Percentiles rank a stretch among this genome's conserved stretches.
These are phyloP conservation scores for Aspergillus cristatus DNA, from an alignment of 495 filamentous ascomycete genomes.

Conservation along the genomic window DNA sequence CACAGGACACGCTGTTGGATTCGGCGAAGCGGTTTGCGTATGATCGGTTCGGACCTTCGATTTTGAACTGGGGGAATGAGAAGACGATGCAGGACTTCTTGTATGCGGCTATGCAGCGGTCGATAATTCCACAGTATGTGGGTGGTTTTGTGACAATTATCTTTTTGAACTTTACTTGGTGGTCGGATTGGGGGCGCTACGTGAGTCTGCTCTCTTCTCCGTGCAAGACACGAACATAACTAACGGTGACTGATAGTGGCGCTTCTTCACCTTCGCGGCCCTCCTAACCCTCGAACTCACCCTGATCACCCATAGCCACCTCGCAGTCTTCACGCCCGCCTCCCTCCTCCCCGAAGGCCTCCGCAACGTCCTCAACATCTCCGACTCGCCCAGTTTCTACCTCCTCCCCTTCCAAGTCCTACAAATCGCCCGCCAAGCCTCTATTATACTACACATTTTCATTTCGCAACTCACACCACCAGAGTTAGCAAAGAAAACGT, in stretches of 20 bases:
- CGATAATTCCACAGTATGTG: conserved; percentile 53
- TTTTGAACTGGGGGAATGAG: conserved; percentile 53
- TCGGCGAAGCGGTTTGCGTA: conserved; percentile 82
- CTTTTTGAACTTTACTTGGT: conserved; percentile 64
- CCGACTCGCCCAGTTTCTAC: conserved; percentile 43
- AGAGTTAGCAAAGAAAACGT: conserved; percentile 21
- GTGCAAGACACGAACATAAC: not conserved
- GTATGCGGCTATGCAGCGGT: conserved; percentile 48
- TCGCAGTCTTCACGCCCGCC: conserved; percentile 33
- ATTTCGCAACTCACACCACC: conserved; percentile 63
- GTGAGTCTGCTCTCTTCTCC: conserved; percentile 19
- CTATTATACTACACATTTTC: conserved; percentile 79
- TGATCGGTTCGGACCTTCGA: conserved; percentile 77
- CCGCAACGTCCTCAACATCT: conserved; percentile 38
- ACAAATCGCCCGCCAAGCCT: conserved; percentile 62
- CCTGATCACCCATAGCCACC: conserved; percentile 55
- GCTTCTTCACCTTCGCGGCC: conserved; percentile 64
- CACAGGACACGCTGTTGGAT: conserved; percentile 74
- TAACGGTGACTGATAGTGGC: conserved; percentile 49
- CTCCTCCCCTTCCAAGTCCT: conserved; percentile 88
- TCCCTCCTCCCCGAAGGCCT: conserved; percentile 29
- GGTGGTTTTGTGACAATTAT: conserved; percentile 53
- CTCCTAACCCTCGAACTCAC: conserved; percentile 67
- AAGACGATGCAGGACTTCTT: conserved; percentile 67
- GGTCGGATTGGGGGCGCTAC: conserved; percentile 71